Base-by-base conservation (phyloP, 495 filamentous ascomycete genomes). In the Trichoderma erinaceum region DNA sequence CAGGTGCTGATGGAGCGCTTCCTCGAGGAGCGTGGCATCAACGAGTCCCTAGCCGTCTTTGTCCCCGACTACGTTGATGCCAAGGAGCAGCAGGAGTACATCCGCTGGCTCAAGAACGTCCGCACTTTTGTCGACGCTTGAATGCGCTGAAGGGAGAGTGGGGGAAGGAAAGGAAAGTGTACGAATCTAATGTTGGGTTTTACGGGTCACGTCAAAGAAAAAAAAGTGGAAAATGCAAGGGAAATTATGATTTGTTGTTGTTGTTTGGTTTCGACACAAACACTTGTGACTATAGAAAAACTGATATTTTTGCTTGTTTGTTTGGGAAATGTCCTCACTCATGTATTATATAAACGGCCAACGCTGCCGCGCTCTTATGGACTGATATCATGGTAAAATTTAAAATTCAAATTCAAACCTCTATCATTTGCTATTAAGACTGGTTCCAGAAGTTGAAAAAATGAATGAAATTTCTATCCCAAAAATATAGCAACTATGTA, bases 61-160 rank as follows among this genome's bases (percentile, higher is more conserved):
- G 87, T 96, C 65, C 93, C 93, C 65, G 94, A 98, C 75, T 99
- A 97, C 81, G 94, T 98, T 74, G 92, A 97, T 78, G 88, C 90
- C 79, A 99, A 99, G 88, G 95, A 99, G 86, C 94, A 99, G 87
- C 91, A 88, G 85, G 95, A 99, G 84, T 99, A 99, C 79, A 76
- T 94, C 52, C 81, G 82, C 69, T 99, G 95, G 95, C 82, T 99
- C 76, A 86, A 88, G 72, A 92, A 88, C 72, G 85, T 94, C 80
- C 93, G 91, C 86, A 78, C 76, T 66, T 94, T 94, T 73, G 78
- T 93, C 70, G 84, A 86, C 74, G 89, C 88, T 69, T 91, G 87
- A 81, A 29, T 25, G 12, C 29, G 29, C 13, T 27, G 10, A 41
- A 21, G 21, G 23, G 18, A 29, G 41, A 65, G 3, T 1, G n/a